A percentile compares a stretch with the other conserved stretches of the same genome.
phyloP scores from a whole-genome alignment of 139 green algal species.

The Microglena sp. region DNA sequence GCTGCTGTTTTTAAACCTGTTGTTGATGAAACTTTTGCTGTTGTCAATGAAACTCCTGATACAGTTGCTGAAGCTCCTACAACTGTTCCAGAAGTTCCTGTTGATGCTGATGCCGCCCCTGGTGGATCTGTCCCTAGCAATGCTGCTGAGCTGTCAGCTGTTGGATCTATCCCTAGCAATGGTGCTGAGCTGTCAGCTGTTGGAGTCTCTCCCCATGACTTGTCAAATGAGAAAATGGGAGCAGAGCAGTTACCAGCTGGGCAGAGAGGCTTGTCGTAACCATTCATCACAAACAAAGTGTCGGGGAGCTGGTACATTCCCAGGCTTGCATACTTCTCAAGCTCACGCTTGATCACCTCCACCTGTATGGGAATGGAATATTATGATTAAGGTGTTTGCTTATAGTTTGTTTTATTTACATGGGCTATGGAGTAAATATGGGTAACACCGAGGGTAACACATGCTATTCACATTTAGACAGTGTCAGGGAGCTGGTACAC shows the following conservation, averaged over 20 bases:
- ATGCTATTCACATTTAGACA: no score
- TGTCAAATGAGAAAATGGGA: constrained; percentile 31
- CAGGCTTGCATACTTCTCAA: constrained; percentile 9
- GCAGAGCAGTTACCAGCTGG: constrained; percentile 16
- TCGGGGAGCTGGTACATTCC: constrained; percentile 15
- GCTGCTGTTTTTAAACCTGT: neutral
- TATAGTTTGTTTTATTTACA: no score
- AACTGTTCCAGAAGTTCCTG: neutral
- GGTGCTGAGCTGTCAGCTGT: neutral
- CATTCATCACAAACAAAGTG: constrained; percentile 37
- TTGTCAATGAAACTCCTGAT: neutral
- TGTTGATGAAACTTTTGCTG: neutral
- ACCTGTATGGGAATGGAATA: no score
- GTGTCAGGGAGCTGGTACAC: no score
- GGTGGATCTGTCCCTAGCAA: neutral
- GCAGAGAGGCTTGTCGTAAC: constrained; percentile 42
- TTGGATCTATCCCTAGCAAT: neutral
- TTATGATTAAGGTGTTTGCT: no score
- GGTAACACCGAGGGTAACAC: no score
- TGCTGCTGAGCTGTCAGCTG: neutral
- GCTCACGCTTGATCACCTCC: constrained; percentile 9
- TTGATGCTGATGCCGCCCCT: neutral
- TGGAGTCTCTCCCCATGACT: constrained; percentile 18
- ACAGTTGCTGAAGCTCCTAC: neutral
- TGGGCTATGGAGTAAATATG: no score